Conservation (phyloP, 805 yeast genomes). For the Monosporozyma servazzii region DNA sequence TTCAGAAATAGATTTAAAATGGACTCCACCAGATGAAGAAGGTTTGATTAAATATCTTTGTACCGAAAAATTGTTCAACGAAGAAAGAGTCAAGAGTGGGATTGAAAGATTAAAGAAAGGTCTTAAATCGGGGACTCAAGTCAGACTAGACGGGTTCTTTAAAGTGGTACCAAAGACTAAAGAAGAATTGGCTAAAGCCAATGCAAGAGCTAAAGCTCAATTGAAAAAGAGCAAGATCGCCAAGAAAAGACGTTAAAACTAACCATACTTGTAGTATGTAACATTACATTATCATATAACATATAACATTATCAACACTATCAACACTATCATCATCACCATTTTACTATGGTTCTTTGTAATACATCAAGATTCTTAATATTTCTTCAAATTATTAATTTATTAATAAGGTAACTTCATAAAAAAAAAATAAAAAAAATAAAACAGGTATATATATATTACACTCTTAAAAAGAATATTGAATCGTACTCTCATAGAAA, state of each 20-base stretch:
- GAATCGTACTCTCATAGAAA: too few species aligned
- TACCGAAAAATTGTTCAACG: conserved; percentile 81
- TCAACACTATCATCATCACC: not conserved
- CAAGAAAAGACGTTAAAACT: conserved; percentile 15
- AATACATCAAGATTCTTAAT: too few species aligned
- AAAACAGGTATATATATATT: too few species aligned
- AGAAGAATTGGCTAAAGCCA: conserved; percentile 33
- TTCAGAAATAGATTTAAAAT: conserved; percentile 58
- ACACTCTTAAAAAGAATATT: too few species aligned
- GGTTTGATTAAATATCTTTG: conserved; percentile 79
- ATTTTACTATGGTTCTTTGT: too few species aligned
- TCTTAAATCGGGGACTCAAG: conserved; percentile 78
- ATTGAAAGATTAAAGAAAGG: conserved; percentile 79
- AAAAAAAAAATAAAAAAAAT: too few species aligned
- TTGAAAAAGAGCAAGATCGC: conserved; percentile 20
- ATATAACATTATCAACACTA: not conserved
- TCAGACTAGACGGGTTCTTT: conserved; percentile 87
- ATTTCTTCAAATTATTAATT: too few species aligned
- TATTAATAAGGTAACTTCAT: too few species aligned
- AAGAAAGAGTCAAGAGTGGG: conserved; percentile 83
- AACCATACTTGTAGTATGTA: not conserved
- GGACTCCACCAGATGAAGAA: conserved; percentile 83
- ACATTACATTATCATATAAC: not conserved
- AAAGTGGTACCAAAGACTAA: conserved; percentile 50
- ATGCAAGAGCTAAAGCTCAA: conserved; percentile 26